Percentiles rank a stretch among this genome's conserved stretches.
These are phyloP conservation scores for Casuarina equisetifolia DNA, from an alignment of 306 rosid genomes.

Conservation along the genomic window DNA sequence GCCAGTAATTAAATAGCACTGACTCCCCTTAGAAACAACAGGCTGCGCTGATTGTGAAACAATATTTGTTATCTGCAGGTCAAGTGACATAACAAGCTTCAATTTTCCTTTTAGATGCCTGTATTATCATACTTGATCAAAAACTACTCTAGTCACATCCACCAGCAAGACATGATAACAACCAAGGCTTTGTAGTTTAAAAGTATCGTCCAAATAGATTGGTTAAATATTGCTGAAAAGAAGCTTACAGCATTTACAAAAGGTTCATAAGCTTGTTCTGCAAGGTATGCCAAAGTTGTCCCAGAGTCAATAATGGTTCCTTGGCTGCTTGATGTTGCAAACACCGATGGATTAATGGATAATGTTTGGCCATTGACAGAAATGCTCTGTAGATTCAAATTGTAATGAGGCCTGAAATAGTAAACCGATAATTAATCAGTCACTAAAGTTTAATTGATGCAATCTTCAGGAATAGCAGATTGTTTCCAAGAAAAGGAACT, in stretches of 20 bases:
- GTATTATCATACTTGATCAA: background rate
- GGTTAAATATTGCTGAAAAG: conserved; percentile 23
- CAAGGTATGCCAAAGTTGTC: conserved; percentile 96
- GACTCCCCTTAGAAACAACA: conserved; percentile 62
- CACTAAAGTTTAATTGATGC: background rate
- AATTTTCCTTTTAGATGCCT: background rate
- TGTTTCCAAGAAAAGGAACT: conserved; percentile 32
- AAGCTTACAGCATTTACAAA: conserved; percentile 82
- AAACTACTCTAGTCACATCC: background rate
- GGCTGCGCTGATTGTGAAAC: conserved; percentile 67
- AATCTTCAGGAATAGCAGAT: conserved; percentile 10
- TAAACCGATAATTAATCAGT: conserved; percentile 23
- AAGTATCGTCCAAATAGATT: conserved; percentile 11
- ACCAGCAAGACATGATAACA: background rate
- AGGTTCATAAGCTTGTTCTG: conserved; percentile 81
- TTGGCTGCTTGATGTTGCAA: conserved; percentile 70
- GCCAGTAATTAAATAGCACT: conserved; percentile 65
- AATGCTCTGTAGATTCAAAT: conserved; percentile 86
- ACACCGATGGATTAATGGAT: conserved; percentile 63
- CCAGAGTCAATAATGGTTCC: conserved; percentile 97
- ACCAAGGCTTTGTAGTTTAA: conserved; percentile 19
- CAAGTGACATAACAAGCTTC: background rate
- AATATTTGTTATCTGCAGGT: conserved; percentile 54
- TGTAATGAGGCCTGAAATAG: conserved; percentile 91
- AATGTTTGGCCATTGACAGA: conserved; percentile 72